Conservation (phyloP, 495 filamentous ascomycete genomes). For the Margaritispora aquatica region DNA sequence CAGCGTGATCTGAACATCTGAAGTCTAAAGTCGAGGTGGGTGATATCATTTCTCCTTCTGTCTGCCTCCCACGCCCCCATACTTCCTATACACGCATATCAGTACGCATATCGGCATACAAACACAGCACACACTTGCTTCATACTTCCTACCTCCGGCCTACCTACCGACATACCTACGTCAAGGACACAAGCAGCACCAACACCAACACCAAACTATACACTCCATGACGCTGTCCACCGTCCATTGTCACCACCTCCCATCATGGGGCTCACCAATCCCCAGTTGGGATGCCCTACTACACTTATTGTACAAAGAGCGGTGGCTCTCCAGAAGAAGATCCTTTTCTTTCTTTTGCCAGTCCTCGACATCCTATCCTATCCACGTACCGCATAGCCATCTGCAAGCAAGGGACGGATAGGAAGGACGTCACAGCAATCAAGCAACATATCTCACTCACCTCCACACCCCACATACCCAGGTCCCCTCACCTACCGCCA, state of each 20-base stretch:
- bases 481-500: conserved; percentile 18
- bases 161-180: not conserved
- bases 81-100: too few species aligned
- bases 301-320: conserved; percentile 14
- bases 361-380: too few species aligned
- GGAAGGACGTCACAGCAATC: too few species aligned
- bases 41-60: conserved; percentile 27
- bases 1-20: conserved; percentile 28
- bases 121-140: too few species aligned
- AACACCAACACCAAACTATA: not conserved
- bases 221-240: conserved; percentile 17
- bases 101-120: too few species aligned
- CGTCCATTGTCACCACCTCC: conserved; percentile 4
- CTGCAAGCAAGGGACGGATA: not conserved
- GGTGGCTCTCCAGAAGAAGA: conserved; percentile 11
- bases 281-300: not conserved
- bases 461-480: conserved; percentile 18
- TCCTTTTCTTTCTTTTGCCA: not conserved
- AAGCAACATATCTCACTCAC: too few species aligned
- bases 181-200: not conserved
- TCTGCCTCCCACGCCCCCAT: conserved; percentile 22
- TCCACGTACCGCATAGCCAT: not conserved
- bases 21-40: conserved; percentile 32
- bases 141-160: too few species aligned
- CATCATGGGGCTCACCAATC: conserved; percentile 17